These are phyloP conservation scores for Brettanomyces naardenensis DNA, from an alignment of 805 yeast species.

Conservation along the genomic window DNA sequence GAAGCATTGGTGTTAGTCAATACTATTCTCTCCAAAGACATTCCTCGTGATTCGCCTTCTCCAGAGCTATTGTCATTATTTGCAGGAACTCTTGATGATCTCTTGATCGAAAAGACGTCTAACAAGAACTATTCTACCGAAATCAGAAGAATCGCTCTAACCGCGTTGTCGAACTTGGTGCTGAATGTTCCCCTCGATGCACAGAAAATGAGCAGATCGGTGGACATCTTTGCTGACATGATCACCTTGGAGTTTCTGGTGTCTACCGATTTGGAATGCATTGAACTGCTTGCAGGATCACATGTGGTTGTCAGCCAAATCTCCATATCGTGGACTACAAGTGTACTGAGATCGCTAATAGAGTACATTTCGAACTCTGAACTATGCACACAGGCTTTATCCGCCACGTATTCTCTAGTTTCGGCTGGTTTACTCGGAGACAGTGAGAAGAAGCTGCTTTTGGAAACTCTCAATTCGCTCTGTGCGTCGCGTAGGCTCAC, in stretches of 20 bases:
- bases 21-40: constrained; percentile 12
- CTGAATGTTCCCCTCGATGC: constrained; percentile 9
- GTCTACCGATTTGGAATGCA: constrained; percentile 14
- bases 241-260: constrained; percentile 24
- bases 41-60: constrained; percentile 6
- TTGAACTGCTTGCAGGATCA: constrained; percentile 13
- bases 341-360: constrained; percentile 10
- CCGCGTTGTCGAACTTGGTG: constrained; percentile 13
- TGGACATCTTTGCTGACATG: constrained; percentile 16
- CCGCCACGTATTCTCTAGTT: constrained; percentile 10
- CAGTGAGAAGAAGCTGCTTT: constrained; percentile 6
- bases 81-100: constrained; percentile 6
- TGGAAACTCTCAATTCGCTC: constrained; percentile 3
- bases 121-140: constrained; percentile 27
- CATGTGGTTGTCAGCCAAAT: constrained; percentile 4
- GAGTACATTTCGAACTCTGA: constrained; percentile 17
- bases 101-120: constrained; percentile 17
- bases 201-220: constrained; percentile 2
- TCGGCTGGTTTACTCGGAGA: constrained; percentile 6
- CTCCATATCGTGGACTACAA: constrained; percentile 14
- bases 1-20: constrained; percentile 20
- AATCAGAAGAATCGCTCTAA: constrained; percentile 23
- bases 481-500: constrained; percentile 9
- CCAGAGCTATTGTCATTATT: constrained; percentile 3
- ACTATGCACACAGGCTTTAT: constrained; percentile 12